These are phyloP conservation scores for Bruguiera hainesii DNA, from an alignment of 441 rosid genomes.

Conservation along the genomic window DNA sequence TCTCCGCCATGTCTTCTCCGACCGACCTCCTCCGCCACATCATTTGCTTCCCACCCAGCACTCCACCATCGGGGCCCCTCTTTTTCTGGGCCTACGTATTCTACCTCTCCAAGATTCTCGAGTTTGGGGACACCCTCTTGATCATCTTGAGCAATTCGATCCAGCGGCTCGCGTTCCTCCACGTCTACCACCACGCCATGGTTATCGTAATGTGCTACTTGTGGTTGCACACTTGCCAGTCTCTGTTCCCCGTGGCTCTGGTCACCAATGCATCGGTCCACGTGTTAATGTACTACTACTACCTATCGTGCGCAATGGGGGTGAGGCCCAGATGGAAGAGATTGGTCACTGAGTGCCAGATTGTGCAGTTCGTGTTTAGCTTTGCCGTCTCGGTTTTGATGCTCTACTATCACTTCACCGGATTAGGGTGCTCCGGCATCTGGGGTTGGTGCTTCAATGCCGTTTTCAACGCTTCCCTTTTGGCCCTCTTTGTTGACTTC, in stretches of 20 bases:
- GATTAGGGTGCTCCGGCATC: slow-evolving; percentile 51
- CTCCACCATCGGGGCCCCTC: slow-evolving; percentile 40
- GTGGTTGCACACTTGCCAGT: slow-evolving; percentile 47
- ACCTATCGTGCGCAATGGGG: slow-evolving; percentile 45
- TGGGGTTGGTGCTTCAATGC: slow-evolving; percentile 63
- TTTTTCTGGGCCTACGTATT: slow-evolving; percentile 71
- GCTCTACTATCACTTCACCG: slow-evolving; percentile 43
- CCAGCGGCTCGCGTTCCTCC: slow-evolving; percentile 65
- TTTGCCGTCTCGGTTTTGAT: slow-evolving; percentile 45
- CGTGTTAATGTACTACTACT: slow-evolving; percentile 55
- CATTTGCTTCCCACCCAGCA: slow-evolving; percentile 51
- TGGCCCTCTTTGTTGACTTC: slow-evolving; percentile 48
- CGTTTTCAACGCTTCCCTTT: slow-evolving; percentile 51
- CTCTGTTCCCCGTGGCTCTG: slow-evolving; percentile 52
- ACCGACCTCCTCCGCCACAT: slow-evolving; percentile 19
- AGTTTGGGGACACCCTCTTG: slow-evolving; percentile 51
- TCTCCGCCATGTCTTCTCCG: slow-evolving; percentile 33
- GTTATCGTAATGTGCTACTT: slow-evolving; percentile 59
- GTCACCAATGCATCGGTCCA: slow-evolving; percentile 53
- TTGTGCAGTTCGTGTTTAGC: slow-evolving; percentile 57
- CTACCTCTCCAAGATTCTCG: slow-evolving; percentile 58
- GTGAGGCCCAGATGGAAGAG: slow-evolving; percentile 61
- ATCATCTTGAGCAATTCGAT: slow-evolving; percentile 42
- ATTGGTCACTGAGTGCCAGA: slow-evolving; percentile 57
- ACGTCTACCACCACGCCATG: slow-evolving; percentile 63